Conservation (phyloP, 768 basidiomycete species). For the Crepidotus variabilis region DNA sequence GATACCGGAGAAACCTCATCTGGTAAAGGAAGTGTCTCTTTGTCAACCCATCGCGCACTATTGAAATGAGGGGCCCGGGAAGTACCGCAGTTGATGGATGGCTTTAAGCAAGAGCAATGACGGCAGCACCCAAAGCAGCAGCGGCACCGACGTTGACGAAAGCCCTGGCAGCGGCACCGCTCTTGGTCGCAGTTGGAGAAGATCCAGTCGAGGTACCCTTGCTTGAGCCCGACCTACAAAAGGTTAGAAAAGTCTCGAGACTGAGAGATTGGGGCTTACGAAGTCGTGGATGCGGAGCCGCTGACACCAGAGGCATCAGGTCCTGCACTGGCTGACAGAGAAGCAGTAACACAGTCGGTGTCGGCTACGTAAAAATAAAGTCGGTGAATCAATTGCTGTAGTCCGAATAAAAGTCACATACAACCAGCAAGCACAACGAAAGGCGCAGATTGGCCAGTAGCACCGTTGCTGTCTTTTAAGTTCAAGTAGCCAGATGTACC, state of each 20-base stretch:
- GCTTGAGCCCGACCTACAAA: neutral
- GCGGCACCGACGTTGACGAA: conserved; percentile 17
- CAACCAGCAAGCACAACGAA: conserved; percentile 18
- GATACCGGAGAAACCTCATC: conserved; percentile 16
- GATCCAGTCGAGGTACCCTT: conserved; percentile 1
- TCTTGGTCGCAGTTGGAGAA: conserved; percentile 5
- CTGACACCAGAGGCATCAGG: conserved; percentile 1
- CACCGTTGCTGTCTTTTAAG: conserved; percentile 20
- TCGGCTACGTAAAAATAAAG: conserved; percentile 10
- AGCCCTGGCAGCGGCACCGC: conserved; percentile 14
- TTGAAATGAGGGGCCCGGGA: conserved; percentile 10
- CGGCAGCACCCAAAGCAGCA: conserved; percentile 19
- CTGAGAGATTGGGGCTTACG: conserved; percentile 3
- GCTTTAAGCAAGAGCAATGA: conserved; percentile 11
- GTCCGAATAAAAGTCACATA: conserved; percentile 8
- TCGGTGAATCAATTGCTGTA: neutral
- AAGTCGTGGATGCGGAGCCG: conserved; percentile 3
- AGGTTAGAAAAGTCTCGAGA: neutral
- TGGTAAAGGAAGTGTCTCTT: conserved; percentile 12
- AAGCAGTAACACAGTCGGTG: conserved; percentile 17
- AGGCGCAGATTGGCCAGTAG: conserved; percentile 21
- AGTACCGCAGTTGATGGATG: neutral
- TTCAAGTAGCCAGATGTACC: conserved; percentile 21
- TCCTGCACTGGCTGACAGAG: neutral
- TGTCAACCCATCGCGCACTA: conserved; percentile 10